Evolutionary conservation across 352 stramenopile genomes (phyloP).

Genomic region (Phytophthora tentaculata): DNA sequence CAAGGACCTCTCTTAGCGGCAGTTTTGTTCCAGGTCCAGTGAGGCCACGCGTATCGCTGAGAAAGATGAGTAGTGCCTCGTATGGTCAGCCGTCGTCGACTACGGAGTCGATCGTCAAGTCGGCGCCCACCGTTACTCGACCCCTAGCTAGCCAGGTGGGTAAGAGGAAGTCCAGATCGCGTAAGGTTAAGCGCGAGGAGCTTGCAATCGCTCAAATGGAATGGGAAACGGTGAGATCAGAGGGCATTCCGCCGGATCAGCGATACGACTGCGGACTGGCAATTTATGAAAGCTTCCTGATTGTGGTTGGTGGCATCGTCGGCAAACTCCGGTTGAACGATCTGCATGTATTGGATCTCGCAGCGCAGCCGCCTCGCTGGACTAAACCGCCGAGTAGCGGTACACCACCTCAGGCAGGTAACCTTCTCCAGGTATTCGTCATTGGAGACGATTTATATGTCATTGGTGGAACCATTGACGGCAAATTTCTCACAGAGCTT

Average conservation of each 20-base stretch:
- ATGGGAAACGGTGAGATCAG: slow-evolving; percentile 42
- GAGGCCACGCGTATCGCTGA: slow-evolving; percentile 16
- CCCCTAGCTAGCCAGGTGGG: slow-evolving; percentile 16
- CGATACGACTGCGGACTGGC: slow-evolving; percentile 67
- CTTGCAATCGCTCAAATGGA: slow-evolving; percentile 33
- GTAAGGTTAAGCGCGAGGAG: slow-evolving; percentile 46
- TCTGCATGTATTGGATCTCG: slow-evolving; percentile 51
- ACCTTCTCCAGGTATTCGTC: slow-evolving; percentile 62
- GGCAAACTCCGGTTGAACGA: slow-evolving; percentile 64
- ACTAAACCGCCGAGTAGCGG: slow-evolving; percentile 42
- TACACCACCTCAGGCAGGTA: slow-evolving; percentile 44
- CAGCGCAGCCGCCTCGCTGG: slow-evolving; percentile 37
- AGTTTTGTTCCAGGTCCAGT: slow-evolving; percentile 31
- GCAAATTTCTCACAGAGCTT: slow-evolving; percentile 66
- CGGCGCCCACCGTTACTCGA: slow-evolving; percentile 13
- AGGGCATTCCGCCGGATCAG: slow-evolving; percentile 39
- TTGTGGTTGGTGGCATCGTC: slow-evolving; percentile 70
- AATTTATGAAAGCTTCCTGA: slow-evolving; percentile 44
- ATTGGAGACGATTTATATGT: slow-evolving; percentile 54
- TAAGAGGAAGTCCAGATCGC: slow-evolving; percentile 39
- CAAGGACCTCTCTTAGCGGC: slow-evolving; percentile 36
- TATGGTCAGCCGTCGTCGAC: slow-evolving; percentile 8
- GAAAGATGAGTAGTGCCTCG: slow-evolving; percentile 20
- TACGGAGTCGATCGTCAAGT: slow-evolving; percentile 4
- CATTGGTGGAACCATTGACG: slow-evolving; percentile 63